These are phyloP conservation scores for Phylloboletellus chloephorus DNA, from an alignment of 1,284 basidiomycete genomes.

Conservation along the genomic window DNA sequence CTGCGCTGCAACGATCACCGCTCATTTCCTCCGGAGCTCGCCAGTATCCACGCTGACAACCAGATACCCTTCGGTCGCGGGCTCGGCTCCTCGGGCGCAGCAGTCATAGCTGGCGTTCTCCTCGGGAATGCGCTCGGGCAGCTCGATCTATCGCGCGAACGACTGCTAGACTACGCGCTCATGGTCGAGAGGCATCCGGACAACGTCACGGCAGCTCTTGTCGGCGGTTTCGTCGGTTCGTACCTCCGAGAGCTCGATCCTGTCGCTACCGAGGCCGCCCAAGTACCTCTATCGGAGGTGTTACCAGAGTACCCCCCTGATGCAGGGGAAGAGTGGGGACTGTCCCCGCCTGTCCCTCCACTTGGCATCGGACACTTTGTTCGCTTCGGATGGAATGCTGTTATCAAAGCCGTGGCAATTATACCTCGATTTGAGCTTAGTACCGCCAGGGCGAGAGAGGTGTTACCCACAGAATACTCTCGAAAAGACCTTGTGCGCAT, in stretches of 20 bases:
- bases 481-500: conserved; percentile 84
- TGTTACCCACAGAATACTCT: conserved; percentile 80
- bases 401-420: conserved; percentile 92
- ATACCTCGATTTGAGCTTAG: conserved; percentile 96
- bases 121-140: conserved; percentile 82
- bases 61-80: conserved; percentile 98
- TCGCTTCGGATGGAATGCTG: conserved; percentile 81
- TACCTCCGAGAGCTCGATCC: conserved; percentile 91
- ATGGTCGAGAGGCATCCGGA: conserved; percentile 99
- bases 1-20: conserved; percentile 78
- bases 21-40: conserved; percentile 69
- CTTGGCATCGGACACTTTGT: conserved; percentile 93
- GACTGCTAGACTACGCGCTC: conserved; percentile 92
- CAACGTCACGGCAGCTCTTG: conserved; percentile 95
- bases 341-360: conserved; percentile 84
- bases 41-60: conserved; percentile 77
- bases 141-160: conserved; percentile 62
- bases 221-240: conserved; percentile 97
- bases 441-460: conserved; percentile 90
- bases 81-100: conserved; percentile 94
- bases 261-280: conserved; percentile 69
- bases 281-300: conserved; percentile 93
- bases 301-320: conserved; percentile 94
- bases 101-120: conserved; percentile 93
- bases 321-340: conserved; percentile 88